Conservation (phyloP, 2,329 filamentous ascomycete genomes). For the Cephalotrichum gorgonifer region DNA sequence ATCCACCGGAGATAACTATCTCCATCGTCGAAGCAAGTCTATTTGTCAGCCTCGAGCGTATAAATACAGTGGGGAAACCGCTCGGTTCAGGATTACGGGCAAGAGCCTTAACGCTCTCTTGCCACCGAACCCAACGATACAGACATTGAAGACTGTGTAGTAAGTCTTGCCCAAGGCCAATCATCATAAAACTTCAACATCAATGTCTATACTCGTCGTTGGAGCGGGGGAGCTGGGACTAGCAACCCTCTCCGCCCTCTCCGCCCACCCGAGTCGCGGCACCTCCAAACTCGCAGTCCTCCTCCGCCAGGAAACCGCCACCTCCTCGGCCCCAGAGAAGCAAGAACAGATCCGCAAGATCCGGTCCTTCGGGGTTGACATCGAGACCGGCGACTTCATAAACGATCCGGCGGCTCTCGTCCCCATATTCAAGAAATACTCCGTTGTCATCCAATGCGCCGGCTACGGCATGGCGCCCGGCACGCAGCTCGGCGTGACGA, state of each 20-base stretch:
- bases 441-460: slow-evolving; percentile 48
- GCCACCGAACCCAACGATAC: no score
- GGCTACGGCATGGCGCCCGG: slow-evolving; percentile 48
- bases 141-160: no score
- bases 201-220: slow-evolving; percentile 43
- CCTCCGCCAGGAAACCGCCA: slow-evolving; percentile 37
- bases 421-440: slow-evolving; percentile 30
- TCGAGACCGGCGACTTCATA: slow-evolving; percentile 35
- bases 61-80: no score
- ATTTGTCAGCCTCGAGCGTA: no score
- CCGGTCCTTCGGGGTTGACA: slow-evolving; percentile 22
- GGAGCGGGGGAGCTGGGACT: slow-evolving; percentile 58
- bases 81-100: no score
- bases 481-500: slow-evolving; percentile 46
- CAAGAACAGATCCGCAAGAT: slow-evolving; percentile 21
- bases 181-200: no score
- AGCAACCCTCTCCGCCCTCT: slow-evolving; percentile 41
- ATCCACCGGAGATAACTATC: no score
- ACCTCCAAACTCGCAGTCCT: slow-evolving; percentile 36
- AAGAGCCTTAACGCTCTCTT: no score
- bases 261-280: slow-evolving; percentile 29
- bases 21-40: no score
- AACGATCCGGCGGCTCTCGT: slow-evolving; percentile 24
- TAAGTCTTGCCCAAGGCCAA: no score
- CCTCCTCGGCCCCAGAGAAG: slow-evolving; percentile 25